These are phyloP conservation scores for Ceratocystis alfenasii DNA, from an alignment of 2,329 filamentous ascomycete species.

Conservation along the genomic window DNA sequence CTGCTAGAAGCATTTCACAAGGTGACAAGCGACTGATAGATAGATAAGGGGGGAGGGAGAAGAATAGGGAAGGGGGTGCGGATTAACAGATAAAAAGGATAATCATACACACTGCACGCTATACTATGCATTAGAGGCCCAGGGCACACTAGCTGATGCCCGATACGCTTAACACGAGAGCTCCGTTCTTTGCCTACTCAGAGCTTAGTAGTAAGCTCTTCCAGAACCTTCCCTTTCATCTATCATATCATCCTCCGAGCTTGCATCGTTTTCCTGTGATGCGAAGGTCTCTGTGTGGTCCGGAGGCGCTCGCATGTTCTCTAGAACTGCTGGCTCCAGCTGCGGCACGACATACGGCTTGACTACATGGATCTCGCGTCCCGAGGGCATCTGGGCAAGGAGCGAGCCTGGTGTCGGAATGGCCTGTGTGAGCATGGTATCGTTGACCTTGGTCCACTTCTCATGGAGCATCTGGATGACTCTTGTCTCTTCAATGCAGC, in stretches of 20 bases:
- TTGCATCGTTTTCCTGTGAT: slow-evolving; percentile 32
- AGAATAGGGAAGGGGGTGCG: too few relatives aligned
- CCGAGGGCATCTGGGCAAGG: slow-evolving; percentile 70
- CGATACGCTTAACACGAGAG: not conserved
- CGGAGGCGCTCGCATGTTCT: slow-evolving; percentile 35
- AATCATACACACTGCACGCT: not conserved
- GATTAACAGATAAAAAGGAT: not conserved
- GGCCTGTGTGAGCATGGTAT: slow-evolving; percentile 72
- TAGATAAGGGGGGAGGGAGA: too few relatives aligned
- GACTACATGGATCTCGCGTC: slow-evolving; percentile 69
- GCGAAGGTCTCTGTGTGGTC: slow-evolving; percentile 33
- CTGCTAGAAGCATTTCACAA: not conserved
- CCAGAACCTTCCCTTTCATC: slow-evolving; percentile 31
- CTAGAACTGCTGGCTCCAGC: slow-evolving; percentile 53
- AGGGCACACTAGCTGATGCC: too few relatives aligned
- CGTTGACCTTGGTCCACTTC: slow-evolving; percentile 89
- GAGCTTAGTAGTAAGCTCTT: slow-evolving; percentile 23
- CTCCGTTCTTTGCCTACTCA: not conserved
- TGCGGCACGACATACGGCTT: slow-evolving; percentile 54
- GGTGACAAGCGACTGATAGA: not conserved
- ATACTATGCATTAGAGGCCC: not conserved
- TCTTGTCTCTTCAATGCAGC: slow-evolving; percentile 69
- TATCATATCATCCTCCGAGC: slow-evolving; percentile 35
- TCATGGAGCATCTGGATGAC: slow-evolving; percentile 75
- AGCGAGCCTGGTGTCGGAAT: slow-evolving; percentile 62